phyloP scores from a whole-genome alignment of 345 rosid species.

The Draba incana region DNA sequence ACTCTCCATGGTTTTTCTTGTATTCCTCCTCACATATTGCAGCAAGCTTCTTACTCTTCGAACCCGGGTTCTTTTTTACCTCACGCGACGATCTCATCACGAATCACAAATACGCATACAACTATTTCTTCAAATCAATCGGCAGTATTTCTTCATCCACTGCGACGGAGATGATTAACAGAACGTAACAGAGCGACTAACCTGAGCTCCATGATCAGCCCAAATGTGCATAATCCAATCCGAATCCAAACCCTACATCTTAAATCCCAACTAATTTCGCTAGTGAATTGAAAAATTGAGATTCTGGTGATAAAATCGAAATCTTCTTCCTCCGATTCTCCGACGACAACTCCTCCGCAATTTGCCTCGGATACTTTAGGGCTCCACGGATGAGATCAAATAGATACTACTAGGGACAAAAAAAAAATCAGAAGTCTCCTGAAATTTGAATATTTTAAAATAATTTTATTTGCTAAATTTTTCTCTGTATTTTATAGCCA shows the following conservation, averaged over 20 bases:
- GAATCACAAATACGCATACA: conserved; percentile 26
- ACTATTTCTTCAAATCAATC: conserved; percentile 17
- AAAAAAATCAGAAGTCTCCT: background rate
- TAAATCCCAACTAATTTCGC: background rate
- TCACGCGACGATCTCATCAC: conserved; percentile 68
- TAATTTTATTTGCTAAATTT: background rate
- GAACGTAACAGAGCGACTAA: conserved; percentile 26
- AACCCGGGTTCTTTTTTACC: conserved; percentile 40
- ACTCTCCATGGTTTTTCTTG: conserved; percentile 66
- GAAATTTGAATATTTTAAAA: conserved; percentile 13
- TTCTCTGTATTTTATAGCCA: background rate
- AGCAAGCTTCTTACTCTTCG: conserved; percentile 88
- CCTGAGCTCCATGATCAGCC: conserved; percentile 25
- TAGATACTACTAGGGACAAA: background rate
- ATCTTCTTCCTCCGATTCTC: conserved; percentile 3
- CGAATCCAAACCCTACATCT: conserved; percentile 23
- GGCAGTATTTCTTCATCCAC: background rate
- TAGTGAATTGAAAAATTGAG: background rate
- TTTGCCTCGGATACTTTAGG: conserved; percentile 16
- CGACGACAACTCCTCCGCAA: conserved; percentile 34
- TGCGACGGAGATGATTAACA: conserved; percentile 5
- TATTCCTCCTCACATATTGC: conserved; percentile 78
- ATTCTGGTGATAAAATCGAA: background rate
- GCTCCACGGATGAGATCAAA: background rate
- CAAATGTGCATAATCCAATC: conserved; percentile 11